phyloP scores from a whole-genome alignment of 2,329 filamentous ascomycete species.

The Gyromitra esculenta region DNA sequence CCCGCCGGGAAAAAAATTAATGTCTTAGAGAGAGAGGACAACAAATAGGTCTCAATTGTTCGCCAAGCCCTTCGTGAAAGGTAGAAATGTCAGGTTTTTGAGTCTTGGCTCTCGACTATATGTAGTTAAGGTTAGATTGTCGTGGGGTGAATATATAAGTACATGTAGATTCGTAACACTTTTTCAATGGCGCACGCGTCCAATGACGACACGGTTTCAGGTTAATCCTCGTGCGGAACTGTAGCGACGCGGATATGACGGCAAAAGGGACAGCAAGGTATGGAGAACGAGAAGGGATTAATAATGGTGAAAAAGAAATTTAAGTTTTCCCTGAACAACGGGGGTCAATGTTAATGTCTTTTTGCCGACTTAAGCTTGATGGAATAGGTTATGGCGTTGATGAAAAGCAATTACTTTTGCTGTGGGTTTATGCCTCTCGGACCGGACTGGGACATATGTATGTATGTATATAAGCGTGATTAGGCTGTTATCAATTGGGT shows the following conservation, averaged over 20 bases:
- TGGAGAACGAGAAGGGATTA: no score
- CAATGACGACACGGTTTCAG: background rate
- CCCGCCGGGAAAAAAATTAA: background rate
- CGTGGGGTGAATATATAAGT: background rate
- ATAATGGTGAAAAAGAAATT: background rate
- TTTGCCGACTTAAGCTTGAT: background rate
- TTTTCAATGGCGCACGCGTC: background rate
- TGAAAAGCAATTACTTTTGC: background rate
- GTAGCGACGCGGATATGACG: background rate
- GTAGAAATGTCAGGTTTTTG: background rate
- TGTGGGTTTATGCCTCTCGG: background rate
- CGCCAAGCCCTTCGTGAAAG: background rate
- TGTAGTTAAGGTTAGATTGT: no score
- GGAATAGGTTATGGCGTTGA: background rate
- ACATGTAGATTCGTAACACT: background rate
- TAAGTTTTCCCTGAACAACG: background rate
- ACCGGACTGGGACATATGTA: background rate
- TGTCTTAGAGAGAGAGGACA: background rate
- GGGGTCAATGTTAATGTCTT: background rate
- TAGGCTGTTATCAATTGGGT: background rate
- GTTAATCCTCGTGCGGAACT: background rate
- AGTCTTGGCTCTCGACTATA: background rate
- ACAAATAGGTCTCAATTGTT: background rate
- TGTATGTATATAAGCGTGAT: background rate
- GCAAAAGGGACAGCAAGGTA: background rate